Base-by-base conservation (phyloP, 805 yeast species). In the Debaryomyces hansenii region DNA sequence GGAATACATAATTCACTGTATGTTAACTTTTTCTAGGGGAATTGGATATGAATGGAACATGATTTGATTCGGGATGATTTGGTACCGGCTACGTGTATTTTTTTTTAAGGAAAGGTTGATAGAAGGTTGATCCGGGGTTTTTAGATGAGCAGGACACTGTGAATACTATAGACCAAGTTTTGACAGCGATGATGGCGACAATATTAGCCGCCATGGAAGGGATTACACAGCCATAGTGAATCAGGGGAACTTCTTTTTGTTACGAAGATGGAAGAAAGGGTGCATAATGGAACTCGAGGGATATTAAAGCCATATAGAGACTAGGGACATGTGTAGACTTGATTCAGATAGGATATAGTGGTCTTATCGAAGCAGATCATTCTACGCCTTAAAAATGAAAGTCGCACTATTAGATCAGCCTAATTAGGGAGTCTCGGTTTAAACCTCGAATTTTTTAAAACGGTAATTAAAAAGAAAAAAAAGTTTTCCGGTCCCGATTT, bases 401-500 rank as follows among this genome's bases (percentile, higher is more conserved):
- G 16, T 31, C 34, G 34, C 16, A n/a, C 16, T 31, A 8, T 31
- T 31, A 11, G 34, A 31, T 31, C 34, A 31, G 10, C 34, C 34
- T 31, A 11, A 31, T 31, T 31, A 31, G 34, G 34, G 14, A 12
- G 34, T 11, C 34, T 31, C 14, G 34, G 34, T n/a, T 31, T 31
- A 12, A 31, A 14, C 16, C 34, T 31, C 34, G 34, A 31, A n/a
- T n/a, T n/a, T 31, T 28, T 31, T 31, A n/a, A n/a, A n/a, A n/a
- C 2, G 16, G 34, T n/a, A 31, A 31, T 31, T 31, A 31, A 31
- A 31, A 31, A 31, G 34, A 31, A 31, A 16, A 16, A 16, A 31
- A 14, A 14, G 34, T 14, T 14, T 31, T 14, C 16, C 16, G 34
- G 34, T n/a, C 46, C 46, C 42, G 46, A 43, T 43, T 43, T 43